A percentile compares a stretch with the other conserved stretches of the same genome.
phyloP scores from a whole-genome alignment of 2,329 filamentous ascomycete genomes.

The Furcasterigmium sp. region DNA sequence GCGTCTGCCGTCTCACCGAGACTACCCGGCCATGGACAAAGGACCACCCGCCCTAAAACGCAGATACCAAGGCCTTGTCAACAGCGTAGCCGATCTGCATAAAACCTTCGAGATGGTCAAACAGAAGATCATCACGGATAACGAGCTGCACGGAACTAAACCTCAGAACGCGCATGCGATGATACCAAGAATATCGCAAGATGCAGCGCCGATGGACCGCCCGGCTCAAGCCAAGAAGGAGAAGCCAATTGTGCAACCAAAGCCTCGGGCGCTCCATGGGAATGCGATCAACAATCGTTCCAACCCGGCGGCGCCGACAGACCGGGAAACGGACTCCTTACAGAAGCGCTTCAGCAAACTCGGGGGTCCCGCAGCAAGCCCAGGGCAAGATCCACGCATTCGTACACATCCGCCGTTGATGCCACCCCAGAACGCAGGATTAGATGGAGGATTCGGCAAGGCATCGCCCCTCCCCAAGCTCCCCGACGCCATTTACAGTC shows the following conservation, averaged over 20 bases:
- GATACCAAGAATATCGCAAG: constrained; percentile 15
- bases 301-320: too few species aligned
- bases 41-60: constrained; percentile 44
- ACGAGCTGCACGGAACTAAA: constrained; percentile 22
- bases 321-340: too few species aligned
- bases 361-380: constrained; percentile 33
- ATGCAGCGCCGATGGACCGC: constrained; percentile 54
- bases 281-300: constrained; percentile 44
- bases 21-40: constrained; percentile 60
- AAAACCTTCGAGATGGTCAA: constrained; percentile 53
- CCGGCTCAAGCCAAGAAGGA: constrained; percentile 59
- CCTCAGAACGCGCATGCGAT: neutral
- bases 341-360: constrained; percentile 53
- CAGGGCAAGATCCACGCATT: constrained; percentile 47
- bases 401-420: constrained; percentile 39
- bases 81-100: constrained; percentile 42
- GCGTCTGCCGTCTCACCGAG: constrained; percentile 68
- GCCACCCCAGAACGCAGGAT: constrained; percentile 31
- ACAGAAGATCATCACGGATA: constrained; percentile 56
- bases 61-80: constrained; percentile 44
- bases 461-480: constrained; percentile 55
- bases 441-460: neutral
- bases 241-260: constrained; percentile 55
- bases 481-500: constrained; percentile 73
- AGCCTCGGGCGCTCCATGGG: constrained; percentile 62